Percentiles rank a stretch among this genome's conserved stretches.
phyloP scores from a whole-genome alignment of 148 eudicot species.

The Rhododendron griersonianum region DNA sequence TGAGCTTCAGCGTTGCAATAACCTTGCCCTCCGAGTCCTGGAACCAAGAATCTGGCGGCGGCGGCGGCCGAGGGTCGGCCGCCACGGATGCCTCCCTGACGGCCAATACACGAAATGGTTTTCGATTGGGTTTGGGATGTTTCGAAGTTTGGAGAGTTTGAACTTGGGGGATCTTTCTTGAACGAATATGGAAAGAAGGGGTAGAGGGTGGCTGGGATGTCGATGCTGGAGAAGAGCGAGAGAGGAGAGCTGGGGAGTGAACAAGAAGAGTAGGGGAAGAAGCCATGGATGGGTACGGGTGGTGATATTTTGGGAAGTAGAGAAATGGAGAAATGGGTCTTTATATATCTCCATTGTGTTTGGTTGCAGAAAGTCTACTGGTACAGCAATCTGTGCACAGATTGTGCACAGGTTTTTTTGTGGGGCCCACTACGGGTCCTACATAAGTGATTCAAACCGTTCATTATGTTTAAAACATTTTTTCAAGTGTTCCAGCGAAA shows the following conservation, averaged over 20 bases:
- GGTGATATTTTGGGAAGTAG: background rate
- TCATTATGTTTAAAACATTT: too few species aligned
- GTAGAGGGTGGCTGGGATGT: conserved; percentile 9
- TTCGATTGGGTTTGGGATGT: conserved; percentile 20
- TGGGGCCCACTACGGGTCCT: too few species aligned
- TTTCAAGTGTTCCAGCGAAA: too few species aligned
- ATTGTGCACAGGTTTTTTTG: too few species aligned
- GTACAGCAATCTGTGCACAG: too few species aligned
- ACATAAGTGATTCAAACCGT: too few species aligned
- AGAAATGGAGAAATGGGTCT: background rate
- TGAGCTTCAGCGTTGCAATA: conserved; percentile 40
- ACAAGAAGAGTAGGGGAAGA: conserved; percentile 5
- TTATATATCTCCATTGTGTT: background rate
- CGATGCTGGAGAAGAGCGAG: conserved; percentile 15
- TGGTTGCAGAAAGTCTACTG: background rate
- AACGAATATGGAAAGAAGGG: conserved; percentile 2
- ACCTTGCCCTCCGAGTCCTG: conserved; percentile 9
- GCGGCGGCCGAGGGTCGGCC: conserved; percentile 25
- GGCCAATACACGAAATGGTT: conserved; percentile 19
- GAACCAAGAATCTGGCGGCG: conserved; percentile 13
- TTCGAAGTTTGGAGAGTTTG: background rate
- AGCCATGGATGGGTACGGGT: conserved; percentile 26
- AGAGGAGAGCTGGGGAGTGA: conserved; percentile 17
- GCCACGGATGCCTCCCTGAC: conserved; percentile 21
- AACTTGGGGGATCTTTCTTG: conserved; percentile 11